Base-by-base conservation (phyloP, 805 yeast species). In the Zygosaccharomyces bailii region DNA sequence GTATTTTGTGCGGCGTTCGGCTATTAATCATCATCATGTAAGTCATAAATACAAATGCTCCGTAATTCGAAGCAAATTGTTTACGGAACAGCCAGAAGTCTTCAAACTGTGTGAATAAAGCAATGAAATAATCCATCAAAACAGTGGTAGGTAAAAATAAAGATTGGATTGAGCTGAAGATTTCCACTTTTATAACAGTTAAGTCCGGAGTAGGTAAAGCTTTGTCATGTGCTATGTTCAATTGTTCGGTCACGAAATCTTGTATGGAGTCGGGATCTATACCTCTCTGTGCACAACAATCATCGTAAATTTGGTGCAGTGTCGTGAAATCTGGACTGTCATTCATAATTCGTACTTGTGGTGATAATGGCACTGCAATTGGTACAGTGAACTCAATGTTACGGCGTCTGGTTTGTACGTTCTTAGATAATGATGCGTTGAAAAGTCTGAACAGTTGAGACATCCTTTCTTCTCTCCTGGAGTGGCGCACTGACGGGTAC, bases 31-130 rank as follows among this genome's bases (percentile, higher is more conserved):
- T 83, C 86, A 93, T 80, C 89, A 91, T 84, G 59, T 87, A 88
- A 0, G 98, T 86, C 75, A 90, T 82, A 65, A 91, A 91, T 34
- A 88, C 80, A 56, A 93, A 85, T 0, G 96, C 82, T 4, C 97
- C 97, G 67, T 91, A 93, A 65, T 90, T 96, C 20, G 95, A 83
- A 4, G 96, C 80, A 60, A 93, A 95, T 60, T 90, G 96, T 57
- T 89, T 88, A 51, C 98, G 78, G 81, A 95, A 93, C 42, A 91
- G 68, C 99, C 99, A 93, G 73, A 91, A 93, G 58, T 91, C 97
- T 64, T 86, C 96, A 62, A 84, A 95, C 46, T 80, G 76, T 9
- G 83, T 75, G 65, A 82, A 93, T 32, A 81, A 69, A 5, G 72
- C 74, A 44, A 82, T 63, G 60, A 89, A 93, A 62, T 86, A 84